These are phyloP conservation scores for Cyathus striatus DNA, from an alignment of 768 basidiomycete genomes.

Conservation along the genomic window DNA sequence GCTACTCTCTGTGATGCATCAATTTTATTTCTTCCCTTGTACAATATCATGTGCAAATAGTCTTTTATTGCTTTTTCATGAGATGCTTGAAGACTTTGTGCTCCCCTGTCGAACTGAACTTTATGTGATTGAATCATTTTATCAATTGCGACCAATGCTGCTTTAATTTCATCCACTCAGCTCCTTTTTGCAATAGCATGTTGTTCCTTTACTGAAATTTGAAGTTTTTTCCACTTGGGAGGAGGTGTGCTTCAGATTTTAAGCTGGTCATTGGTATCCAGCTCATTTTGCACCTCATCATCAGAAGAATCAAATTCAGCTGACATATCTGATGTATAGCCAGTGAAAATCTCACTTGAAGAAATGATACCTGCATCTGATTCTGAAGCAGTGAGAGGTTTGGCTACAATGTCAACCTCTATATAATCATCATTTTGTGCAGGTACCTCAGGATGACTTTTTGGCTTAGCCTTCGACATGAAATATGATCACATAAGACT, in stretches of 20 bases:
- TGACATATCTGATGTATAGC: no score
- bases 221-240: slow-evolving; percentile 14
- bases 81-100: slow-evolving; percentile 19
- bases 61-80: slow-evolving; percentile 19
- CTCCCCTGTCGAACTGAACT: slow-evolving; percentile 16
- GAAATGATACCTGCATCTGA: slow-evolving; percentile 7
- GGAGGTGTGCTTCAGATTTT: slow-evolving; percentile 2
- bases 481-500: no score
- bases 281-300: no score
- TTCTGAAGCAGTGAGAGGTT: background rate
- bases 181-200: slow-evolving; percentile 1
- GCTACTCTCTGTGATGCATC: slow-evolving; percentile 19
- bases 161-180: slow-evolving; percentile 5
- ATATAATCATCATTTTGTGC: background rate
- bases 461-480: no score
- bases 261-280: slow-evolving; percentile 1
- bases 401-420: background rate
- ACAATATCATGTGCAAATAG: slow-evolving; percentile 21
- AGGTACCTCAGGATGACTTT: no score
- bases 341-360: slow-evolving; percentile 10
- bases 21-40: slow-evolving; percentile 13
- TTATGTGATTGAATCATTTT: slow-evolving; percentile 17
- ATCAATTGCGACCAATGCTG: slow-evolving; percentile 15
- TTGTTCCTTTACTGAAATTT: slow-evolving; percentile 16
- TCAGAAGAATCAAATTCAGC: slow-evolving; percentile 14